Evolutionary conservation across 2,329 filamentous ascomycete genomes (phyloP).

Genomic region (Colletotrichum zoysiae): DNA sequence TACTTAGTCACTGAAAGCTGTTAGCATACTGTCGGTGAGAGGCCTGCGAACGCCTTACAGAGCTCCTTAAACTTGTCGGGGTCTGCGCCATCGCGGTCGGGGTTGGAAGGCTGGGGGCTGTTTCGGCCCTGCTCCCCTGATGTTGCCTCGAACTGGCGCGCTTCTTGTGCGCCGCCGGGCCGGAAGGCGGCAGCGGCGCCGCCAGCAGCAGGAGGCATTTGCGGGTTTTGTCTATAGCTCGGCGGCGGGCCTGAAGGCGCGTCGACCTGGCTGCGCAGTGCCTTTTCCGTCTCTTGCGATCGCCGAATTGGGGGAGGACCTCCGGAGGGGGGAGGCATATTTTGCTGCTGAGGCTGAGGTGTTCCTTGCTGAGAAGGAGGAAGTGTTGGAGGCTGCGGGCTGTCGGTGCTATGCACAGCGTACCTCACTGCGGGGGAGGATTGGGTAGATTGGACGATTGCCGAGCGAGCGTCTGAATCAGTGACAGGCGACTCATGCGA

Average conservation of each 20-base stretch:
- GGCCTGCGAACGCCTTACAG: conserved; percentile 55
- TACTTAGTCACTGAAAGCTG: conserved; percentile 83
- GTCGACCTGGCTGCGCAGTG: conserved; percentile 57
- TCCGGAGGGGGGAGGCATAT: conserved; percentile 63
- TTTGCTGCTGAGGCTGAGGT: conserved; percentile 51
- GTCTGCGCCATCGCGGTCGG: conserved; percentile 58
- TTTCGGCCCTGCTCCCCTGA: conserved; percentile 64
- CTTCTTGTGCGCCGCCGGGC: conserved; percentile 53
- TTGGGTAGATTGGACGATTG: conserved; percentile 58
- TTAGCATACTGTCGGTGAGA: conserved; percentile 49
- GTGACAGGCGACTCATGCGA: conserved; percentile 71
- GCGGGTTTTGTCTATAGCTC: conserved; percentile 64
- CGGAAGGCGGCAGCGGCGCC: conserved; percentile 56
- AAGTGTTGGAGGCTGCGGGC: conserved; percentile 42
- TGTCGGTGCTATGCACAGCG: conserved; percentile 48
- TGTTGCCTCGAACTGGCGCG: conserved; percentile 59
- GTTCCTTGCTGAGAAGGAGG: conserved; percentile 47
- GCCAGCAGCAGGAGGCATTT: conserved; percentile 56
- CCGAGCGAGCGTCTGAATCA: conserved; percentile 60
- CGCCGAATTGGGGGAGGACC: conserved; percentile 60
- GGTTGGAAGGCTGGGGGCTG: conserved; percentile 66
- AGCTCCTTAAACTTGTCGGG: conserved; percentile 71
- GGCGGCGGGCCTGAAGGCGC: conserved; percentile 62
- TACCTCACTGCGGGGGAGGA: conserved; percentile 59
- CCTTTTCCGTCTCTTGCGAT: conserved; percentile 63